phyloP scores from a whole-genome alignment of 164 flowering plant species.

The Saururus chinensis region DNA sequence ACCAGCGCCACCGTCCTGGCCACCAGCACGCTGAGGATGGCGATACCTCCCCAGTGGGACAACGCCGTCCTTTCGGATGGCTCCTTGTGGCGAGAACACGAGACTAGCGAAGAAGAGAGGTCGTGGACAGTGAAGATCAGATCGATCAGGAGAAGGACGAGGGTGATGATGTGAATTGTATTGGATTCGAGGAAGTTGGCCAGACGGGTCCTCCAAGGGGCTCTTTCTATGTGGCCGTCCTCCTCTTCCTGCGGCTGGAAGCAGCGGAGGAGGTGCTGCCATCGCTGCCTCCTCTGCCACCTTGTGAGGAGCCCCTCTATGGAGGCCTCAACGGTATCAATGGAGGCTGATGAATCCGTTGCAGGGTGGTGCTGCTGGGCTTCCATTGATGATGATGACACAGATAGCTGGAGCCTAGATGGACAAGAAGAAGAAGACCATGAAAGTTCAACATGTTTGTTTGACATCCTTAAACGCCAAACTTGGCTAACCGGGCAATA shows the following conservation, averaged over 20 bases:
- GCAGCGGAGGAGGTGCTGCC: conserved; percentile 13
- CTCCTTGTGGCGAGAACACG: conserved; percentile 11
- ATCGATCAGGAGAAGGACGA: conserved; percentile 35
- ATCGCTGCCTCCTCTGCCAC: conserved; percentile 28
- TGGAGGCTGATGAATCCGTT: conserved; percentile 7
- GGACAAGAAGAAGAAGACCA: background rate
- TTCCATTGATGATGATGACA: conserved; percentile 7
- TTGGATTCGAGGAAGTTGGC: conserved; percentile 41
- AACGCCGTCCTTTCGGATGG: background rate
- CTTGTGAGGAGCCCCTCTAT: conserved; percentile 23
- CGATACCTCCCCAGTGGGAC: conserved; percentile 45
- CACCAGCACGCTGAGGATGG: conserved; percentile 31
- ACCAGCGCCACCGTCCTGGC: conserved; percentile 19
- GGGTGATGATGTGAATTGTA: conserved; percentile 15
- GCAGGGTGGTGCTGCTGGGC: conserved; percentile 2
- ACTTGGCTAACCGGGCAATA: no score
- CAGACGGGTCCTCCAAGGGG: conserved; percentile 40
- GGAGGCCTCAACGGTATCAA: conserved; percentile 22
- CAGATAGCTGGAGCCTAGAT: background rate
- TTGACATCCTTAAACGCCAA: no score
- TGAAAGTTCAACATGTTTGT: background rate
- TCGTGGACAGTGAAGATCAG: conserved; percentile 37
- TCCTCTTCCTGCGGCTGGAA: conserved; percentile 1
- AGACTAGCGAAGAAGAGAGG: conserved; percentile 40
- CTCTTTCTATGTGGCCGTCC: conserved; percentile 1